Evolutionary conservation across 768 basidiomycete species (phyloP).

Genomic region (Leccinum uliginosum): DNA sequence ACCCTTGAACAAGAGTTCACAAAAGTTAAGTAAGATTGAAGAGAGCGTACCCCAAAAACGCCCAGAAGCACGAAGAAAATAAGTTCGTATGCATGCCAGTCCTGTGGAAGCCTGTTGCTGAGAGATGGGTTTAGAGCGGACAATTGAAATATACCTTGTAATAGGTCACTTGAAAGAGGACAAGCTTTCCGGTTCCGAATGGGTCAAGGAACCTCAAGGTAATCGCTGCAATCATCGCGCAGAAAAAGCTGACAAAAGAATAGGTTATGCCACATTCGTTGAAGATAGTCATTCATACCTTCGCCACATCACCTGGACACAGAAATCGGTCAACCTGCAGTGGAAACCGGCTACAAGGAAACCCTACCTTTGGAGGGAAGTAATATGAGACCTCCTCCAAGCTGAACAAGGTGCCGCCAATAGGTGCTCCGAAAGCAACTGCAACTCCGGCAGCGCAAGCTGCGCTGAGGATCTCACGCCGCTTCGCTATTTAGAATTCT

Average conservation of each 20-base stretch:
- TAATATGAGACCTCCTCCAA: slow-evolving; percentile 96
- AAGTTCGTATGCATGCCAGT: slow-evolving; percentile 92
- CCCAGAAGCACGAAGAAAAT: slow-evolving; percentile 82
- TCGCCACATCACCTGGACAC: slow-evolving; percentile 82
- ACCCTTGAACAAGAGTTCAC: slow-evolving; percentile 47
- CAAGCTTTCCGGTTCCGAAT: slow-evolving; percentile 91
- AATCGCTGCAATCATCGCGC: slow-evolving; percentile 95
- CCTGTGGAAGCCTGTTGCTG: slow-evolving; percentile 47
- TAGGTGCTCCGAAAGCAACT: slow-evolving; percentile 95
- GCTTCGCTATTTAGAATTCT: slow-evolving; percentile 56
- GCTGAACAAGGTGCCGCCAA: slow-evolving; percentile 89
- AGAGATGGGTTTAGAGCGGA: not conserved
- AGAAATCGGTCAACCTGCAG: slow-evolving; percentile 1
- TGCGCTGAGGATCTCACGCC: slow-evolving; percentile 91
- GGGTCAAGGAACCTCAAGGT: slow-evolving; percentile 92
- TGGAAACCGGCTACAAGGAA: not conserved
- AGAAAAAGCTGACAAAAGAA: slow-evolving; percentile 76
- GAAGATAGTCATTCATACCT: slow-evolving; percentile 46
- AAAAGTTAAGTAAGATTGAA: slow-evolving; percentile 1
- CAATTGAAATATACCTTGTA: slow-evolving; percentile 50
- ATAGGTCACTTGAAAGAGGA: slow-evolving; percentile 88
- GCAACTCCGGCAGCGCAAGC: slow-evolving; percentile 97
- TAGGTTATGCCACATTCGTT: not conserved
- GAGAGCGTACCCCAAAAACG: slow-evolving; percentile 69
- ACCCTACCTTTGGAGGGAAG: slow-evolving; percentile 82